Percentiles rank a stretch among this genome's conserved stretches.
Evolutionary conservation across 768 basidiomycete genomes (phyloP).

Genomic region (Tubosaeta sp.): DNA sequence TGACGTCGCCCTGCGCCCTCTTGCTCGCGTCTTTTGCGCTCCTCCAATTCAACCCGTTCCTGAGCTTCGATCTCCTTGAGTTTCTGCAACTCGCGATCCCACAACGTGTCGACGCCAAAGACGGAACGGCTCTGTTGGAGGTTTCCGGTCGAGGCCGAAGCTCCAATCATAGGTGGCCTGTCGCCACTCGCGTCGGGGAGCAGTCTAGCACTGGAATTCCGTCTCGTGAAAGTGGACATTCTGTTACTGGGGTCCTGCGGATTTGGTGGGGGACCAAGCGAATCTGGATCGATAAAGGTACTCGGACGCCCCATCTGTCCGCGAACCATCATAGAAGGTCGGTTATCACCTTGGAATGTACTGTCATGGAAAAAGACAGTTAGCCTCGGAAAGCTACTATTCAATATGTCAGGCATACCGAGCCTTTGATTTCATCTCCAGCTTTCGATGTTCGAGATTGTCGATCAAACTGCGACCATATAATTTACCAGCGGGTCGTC

Average conservation of each 20-base stretch:
- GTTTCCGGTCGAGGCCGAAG: constrained; percentile 29
- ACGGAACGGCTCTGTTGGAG: constrained; percentile 64
- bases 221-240: constrained; percentile 39
- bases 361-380: constrained; percentile 37
- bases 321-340: constrained; percentile 93
- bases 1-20: constrained; percentile 37
- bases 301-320: constrained; percentile 47
- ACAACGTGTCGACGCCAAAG: constrained; percentile 89
- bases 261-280: constrained; percentile 47
- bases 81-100: constrained; percentile 85
- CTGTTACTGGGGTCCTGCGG: constrained; percentile 44
- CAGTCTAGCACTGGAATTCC: constrained; percentile 59
- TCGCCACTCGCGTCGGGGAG: constrained; percentile 58
- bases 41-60: constrained; percentile 59
- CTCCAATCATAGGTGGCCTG: constrained; percentile 26
- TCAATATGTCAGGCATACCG: constrained; percentile 47
- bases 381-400: not conserved
- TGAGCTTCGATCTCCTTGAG: constrained; percentile 69
- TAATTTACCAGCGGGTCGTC: constrained; percentile 72
- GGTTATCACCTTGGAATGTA: constrained; percentile 81
- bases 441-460: constrained; percentile 79
- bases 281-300: constrained; percentile 71
- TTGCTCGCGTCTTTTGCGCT: constrained; percentile 42
- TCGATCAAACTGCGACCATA: constrained; percentile 90
- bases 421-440: constrained; percentile 75